Evolutionary conservation across 768 basidiomycete genomes (phyloP), one percentile per base, ranked within the genome.

Genomic region (Hydnomerulius pinastri): DNA sequence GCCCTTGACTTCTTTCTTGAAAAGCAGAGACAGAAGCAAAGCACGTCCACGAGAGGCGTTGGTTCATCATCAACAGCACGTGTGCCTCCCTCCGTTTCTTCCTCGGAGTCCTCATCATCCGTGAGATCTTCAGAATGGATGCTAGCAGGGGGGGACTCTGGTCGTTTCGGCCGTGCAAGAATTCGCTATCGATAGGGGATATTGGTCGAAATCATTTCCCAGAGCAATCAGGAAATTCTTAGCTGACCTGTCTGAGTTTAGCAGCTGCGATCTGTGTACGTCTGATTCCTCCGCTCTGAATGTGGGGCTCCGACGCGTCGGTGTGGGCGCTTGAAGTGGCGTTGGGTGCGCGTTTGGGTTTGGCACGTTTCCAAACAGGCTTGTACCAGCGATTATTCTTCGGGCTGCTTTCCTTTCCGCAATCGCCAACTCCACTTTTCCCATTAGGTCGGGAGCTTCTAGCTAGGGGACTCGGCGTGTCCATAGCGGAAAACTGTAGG

Each of bases 11-110:
- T 40, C 23, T 35, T 35, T 25, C 38, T 39, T 20, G 38, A 41
- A n/a, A 41, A 41, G 13, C 39, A 41, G 15, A 41, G 39, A 41
- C 39, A 41, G 39, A 41, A 40, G 25, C 39, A 41, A 41, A 21
- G 13, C 15, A 27, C 39, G 8, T 41, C 24, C 6, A 41, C 10
- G 2, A 41, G 38, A 6, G 38, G 38, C 18, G 20, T 6, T 5
- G 38, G 20, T 23, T 23, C 39, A 11, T 41, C 23, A 6, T 24
- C 39, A 23, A 35, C n/a, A 15, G 17, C n/a, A 8, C 4, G n/a
- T 17, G n/a, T 35, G 8, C 32, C 32, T 2, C 21, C 21, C 4
- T 11, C 38, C 11, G 21, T 23, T 4, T 20, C 18, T 1, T 25
- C 38, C 12, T 23, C 23, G 15, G 20, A 21, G 38, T 40, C 38